Conservation (phyloP, 2,329 filamentous ascomycete genomes). For the Colletotrichum agaves region DNA sequence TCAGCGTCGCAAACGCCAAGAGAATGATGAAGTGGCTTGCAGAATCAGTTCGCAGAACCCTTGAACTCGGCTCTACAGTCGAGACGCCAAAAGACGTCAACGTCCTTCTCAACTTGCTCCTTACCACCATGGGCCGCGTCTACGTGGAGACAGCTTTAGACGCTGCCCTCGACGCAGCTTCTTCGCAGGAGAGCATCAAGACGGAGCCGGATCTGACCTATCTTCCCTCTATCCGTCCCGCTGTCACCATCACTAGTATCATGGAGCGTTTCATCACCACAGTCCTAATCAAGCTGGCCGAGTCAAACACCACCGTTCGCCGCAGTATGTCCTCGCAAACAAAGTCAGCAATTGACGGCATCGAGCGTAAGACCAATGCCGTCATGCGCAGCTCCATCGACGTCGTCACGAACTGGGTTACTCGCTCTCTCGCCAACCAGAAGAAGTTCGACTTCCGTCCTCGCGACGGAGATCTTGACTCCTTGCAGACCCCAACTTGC, state of each 20-base stretch:
- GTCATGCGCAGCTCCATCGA: slow-evolving; percentile 68
- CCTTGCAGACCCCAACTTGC: slow-evolving; percentile 88
- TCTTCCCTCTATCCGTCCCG: slow-evolving; percentile 79
- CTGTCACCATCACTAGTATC: slow-evolving; percentile 89
- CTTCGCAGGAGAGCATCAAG: slow-evolving; percentile 81
- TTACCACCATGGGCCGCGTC: slow-evolving; percentile 89
- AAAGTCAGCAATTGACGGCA: slow-evolving; percentile 75
- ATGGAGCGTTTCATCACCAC: slow-evolving; percentile 93
- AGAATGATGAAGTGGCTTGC: slow-evolving; percentile 98
- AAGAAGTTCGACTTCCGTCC: slow-evolving; percentile 92
- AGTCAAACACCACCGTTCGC: slow-evolving; percentile 89
- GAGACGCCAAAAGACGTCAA: slow-evolving; percentile 96
- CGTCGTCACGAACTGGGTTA: slow-evolving; percentile 80
- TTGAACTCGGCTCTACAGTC: slow-evolving; percentile 87
- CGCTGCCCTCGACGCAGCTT: slow-evolving; percentile 78
- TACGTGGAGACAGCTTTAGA: slow-evolving; percentile 75
- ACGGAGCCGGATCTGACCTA: slow-evolving; percentile 89
- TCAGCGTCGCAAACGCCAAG: slow-evolving; percentile 90
- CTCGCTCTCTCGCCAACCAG: slow-evolving; percentile 77
- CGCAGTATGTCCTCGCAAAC: slow-evolving; percentile 89
- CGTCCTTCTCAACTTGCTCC: slow-evolving; percentile 82
- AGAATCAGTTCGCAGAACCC: slow-evolving; percentile 88
- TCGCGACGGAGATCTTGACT: slow-evolving; percentile 82
- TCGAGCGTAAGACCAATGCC: slow-evolving; percentile 84
- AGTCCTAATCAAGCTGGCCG: slow-evolving; percentile 88